Evolutionary conservation across 1,139 yeast species (phyloP), one percentile per base, ranked within the genome.

Genomic region (Zygosaccharomyces sapae): DNA sequence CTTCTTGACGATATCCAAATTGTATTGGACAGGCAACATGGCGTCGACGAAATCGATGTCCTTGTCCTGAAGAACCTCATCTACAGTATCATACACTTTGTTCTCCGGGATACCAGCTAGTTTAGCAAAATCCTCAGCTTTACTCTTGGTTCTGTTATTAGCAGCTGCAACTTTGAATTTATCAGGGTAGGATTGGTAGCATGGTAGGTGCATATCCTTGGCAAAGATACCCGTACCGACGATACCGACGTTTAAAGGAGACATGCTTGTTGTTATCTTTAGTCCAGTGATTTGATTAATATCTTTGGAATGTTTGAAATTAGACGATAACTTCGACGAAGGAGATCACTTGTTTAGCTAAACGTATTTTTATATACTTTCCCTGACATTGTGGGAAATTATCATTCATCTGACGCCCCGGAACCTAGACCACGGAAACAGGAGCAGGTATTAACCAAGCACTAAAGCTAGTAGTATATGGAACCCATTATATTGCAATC

Each of bases 211-310:
- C 46, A 77, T 74, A 55, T 84, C 87, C 29, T 80, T 79, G 53
- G 97, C 97, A 63, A 89, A 90, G 61, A 90, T 86, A 54, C 96
- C 96, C 1, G 97, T 89, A 51, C 96, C 96, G 47, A 88, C 80
- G 47, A 88, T 71, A 47, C 94, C 96, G 46, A 87, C 76, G 62
- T 79, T 82, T 48, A 80, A 33, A 36, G 49, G 46, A 25, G 47
- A 40, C 49, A 46, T 46, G 9, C 5, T 31, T 12, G 4, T 12
- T 10, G 13, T 31, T 31, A 13, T 13, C 9, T 31, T 13, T 22
- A 7, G 25, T 22, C 25, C 7, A 22, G 2, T 22, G 25, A 22
- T 22, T 29, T 6, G 6, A 29, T 29, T 29, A 6, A 29, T 4
- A 29, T 29, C 7, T 29, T n/a, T 29, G 6, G 13, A 22, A 7